Percentiles rank a stretch among this genome's conserved stretches.
phyloP scores from a whole-genome alignment of 1,284 basidiomycete species.

The Cryptococcus sp. region DNA sequence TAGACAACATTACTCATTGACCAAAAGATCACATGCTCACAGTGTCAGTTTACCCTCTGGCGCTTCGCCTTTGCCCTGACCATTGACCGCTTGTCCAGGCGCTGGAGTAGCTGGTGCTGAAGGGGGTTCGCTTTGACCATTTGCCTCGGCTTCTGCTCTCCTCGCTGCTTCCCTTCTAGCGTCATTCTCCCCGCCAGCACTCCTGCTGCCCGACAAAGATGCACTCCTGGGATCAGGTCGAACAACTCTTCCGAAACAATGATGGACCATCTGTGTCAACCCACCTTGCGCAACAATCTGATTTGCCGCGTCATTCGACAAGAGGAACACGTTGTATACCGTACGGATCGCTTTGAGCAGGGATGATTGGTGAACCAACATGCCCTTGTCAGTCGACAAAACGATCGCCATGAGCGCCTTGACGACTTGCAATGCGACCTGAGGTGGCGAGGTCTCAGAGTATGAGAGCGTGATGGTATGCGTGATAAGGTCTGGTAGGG shows the following conservation, averaged over 20 bases:
- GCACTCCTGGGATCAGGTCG: slow-evolving; percentile 33
- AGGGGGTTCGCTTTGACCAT: slow-evolving; percentile 1
- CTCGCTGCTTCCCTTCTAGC: slow-evolving; percentile 26
- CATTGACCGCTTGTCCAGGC: slow-evolving; percentile 8
- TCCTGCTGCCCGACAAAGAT: slow-evolving; percentile 17
- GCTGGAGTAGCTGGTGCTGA: slow-evolving; percentile 14
- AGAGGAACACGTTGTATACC: slow-evolving; percentile 93
- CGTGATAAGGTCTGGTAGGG: slow-evolving; percentile 85
- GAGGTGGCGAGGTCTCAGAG: slow-evolving; percentile 77
- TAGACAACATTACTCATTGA: neutral
- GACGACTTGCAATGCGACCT: slow-evolving; percentile 91
- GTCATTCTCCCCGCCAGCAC: slow-evolving; percentile 38
- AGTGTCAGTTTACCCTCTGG: slow-evolving; percentile 31
- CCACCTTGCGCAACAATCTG: slow-evolving; percentile 96
- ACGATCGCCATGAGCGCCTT: slow-evolving; percentile 88
- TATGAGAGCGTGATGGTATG: slow-evolving; percentile 93
- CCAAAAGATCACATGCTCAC: slow-evolving; percentile 19
- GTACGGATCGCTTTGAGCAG: slow-evolving; percentile 92
- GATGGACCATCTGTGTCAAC: slow-evolving; percentile 94
- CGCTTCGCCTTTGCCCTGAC: neutral
- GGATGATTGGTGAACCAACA: slow-evolving; percentile 88
- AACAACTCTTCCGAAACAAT: slow-evolving; percentile 74
- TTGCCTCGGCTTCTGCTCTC: slow-evolving; percentile 8
- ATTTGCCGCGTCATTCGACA: slow-evolving; percentile 84
- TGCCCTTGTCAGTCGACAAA: slow-evolving; percentile 68